Evolutionary conservation across 2,329 filamentous ascomycete species (phyloP), one percentile per base, ranked within the genome.

Genomic region (Tolypocladium tundrense): DNA sequence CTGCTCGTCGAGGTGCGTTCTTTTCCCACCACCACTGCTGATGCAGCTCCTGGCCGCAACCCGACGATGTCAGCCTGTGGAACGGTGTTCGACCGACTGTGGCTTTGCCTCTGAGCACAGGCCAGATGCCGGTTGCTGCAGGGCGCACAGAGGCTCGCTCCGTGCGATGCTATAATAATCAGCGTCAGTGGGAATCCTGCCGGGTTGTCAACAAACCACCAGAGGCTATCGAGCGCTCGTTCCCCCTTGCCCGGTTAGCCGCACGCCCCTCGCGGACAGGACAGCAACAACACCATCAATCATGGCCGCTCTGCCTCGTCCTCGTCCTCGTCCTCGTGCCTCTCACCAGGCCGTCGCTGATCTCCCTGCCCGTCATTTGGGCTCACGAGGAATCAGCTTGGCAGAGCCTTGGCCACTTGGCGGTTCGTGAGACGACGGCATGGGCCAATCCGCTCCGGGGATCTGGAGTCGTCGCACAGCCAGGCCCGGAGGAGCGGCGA

Each of bases 391-490:
- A 16, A 35, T 51, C 27, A n/a, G 48, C 31, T 7, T 35, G 48
- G 48, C 48, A 21, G 35, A 35, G 31, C 48, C 48, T 52, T 33
- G 40, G 51, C 39, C 51, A 50, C 56, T 3, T 48, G 57, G 57
- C 57, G 57, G 57, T 53, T 53, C 48, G 19, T 56, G 57, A 59
- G 39, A 53, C 57, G 41, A 41, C 48, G 35, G 6, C 21, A 37
- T 45, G 45, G 37, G 33, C 57, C 53, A 58, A 55, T 55, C 57
- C 45, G 24, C 51, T 39, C 35, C 21, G 13, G 14, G 10, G 14
- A 53, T 37, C 50, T 37, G 27, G 14, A 35, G 10, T 48, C n/a
- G 14, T n/a, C 42, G n/a, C 33, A 14, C 21, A 24, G n/a, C 42
- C 50, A 53, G 56, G 39, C 27, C 24, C 48, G 43, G 21, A 40